phyloP scores from a whole-genome alignment of 306 rosid species.

The Biancaea sappan region DNA sequence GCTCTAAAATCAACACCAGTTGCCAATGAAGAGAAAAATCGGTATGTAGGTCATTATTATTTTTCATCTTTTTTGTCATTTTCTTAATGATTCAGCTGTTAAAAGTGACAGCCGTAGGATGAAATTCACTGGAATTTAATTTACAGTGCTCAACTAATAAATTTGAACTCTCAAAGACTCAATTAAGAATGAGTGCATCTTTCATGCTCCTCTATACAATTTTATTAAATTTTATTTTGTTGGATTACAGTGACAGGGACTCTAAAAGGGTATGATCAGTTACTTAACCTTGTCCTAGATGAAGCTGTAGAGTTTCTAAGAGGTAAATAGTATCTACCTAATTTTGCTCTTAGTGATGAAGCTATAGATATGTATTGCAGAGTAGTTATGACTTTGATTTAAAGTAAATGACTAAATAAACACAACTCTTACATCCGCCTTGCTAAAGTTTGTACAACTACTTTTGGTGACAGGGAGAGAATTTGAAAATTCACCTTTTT shows the following conservation, averaged over 20 bases:
- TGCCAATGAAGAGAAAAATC: neutral
- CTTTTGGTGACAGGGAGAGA: neutral
- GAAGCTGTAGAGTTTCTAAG: slow-evolving; percentile 68
- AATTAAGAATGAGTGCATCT: neutral
- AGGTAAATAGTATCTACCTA: slow-evolving; percentile 38
- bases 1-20: neutral
- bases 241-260: slow-evolving; percentile 65
- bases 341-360: neutral
- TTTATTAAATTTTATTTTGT: neutral
- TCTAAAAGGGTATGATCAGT: slow-evolving; percentile 71
- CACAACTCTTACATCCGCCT: neutral
- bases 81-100: neutral
- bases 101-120: neutral
- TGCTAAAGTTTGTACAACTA: neutral
- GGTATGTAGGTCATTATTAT: neutral
- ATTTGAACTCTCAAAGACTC: neutral
- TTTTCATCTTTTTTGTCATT: neutral
- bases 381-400: neutral
- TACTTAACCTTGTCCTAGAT: slow-evolving; percentile 69
- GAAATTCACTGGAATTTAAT: neutral
- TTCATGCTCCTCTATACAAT: neutral
- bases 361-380: neutral
- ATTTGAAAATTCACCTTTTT: neutral
- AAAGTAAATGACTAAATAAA: no score
- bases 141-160: neutral